Percentiles rank a stretch among this genome's conserved stretches.
phyloP scores from a whole-genome alignment of 208 protist genomes.

The Naegleria fowleri region DNA sequence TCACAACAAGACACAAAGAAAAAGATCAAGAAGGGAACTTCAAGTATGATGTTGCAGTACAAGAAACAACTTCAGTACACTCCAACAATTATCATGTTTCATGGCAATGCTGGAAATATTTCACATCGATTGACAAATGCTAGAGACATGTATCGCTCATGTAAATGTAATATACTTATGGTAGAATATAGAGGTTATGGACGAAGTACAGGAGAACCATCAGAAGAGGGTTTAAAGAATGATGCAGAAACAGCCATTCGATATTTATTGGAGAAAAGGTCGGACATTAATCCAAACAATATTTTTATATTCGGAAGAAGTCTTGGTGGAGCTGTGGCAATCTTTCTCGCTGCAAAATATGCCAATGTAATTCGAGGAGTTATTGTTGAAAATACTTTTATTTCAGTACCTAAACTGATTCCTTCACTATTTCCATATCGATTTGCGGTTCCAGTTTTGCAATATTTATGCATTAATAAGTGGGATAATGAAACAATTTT shows the following conservation, averaged over 20 bases:
- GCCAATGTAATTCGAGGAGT: constrained; percentile 51
- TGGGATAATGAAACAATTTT: constrained; percentile 24
- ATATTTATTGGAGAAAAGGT: constrained; percentile 52
- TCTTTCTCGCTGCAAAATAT: constrained; percentile 60
- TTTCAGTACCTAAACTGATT: constrained; percentile 70
- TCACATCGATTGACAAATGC: constrained; percentile 70
- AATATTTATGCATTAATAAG: constrained; percentile 1
- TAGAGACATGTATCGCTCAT: constrained; percentile 46
- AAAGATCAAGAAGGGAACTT: neutral
- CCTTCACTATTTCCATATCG: constrained; percentile 38
- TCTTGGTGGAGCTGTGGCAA: constrained; percentile 73
- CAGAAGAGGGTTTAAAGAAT: constrained; percentile 62
- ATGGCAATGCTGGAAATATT: constrained; percentile 82
- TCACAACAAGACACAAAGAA: neutral
- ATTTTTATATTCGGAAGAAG: constrained; percentile 77
- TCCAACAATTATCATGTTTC: constrained; percentile 69
- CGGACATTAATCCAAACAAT: constrained; percentile 56
- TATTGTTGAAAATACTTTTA: constrained; percentile 83
- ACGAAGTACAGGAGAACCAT: constrained; percentile 51
- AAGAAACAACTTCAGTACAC: neutral
- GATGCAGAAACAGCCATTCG: constrained; percentile 75
- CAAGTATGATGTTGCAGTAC: neutral
- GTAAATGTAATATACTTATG: constrained; percentile 69
- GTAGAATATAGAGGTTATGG: constrained; percentile 82
- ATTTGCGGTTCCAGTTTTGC: neutral